phyloP scores from a whole-genome alignment of 192 early-diverging fungal species.

The Gryganskiella cystojenkinii region DNA sequence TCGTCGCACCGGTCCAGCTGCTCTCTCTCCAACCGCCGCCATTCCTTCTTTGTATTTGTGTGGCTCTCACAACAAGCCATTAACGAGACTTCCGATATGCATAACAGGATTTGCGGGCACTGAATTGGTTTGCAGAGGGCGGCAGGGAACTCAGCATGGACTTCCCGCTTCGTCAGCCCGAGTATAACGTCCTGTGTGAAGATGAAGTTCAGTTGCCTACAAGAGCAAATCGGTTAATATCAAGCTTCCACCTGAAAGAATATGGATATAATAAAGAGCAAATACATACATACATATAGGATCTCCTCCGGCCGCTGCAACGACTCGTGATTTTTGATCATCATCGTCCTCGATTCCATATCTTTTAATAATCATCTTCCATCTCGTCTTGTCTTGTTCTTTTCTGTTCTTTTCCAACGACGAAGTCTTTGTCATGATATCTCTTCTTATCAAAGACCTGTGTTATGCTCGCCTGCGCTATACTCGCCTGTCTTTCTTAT shows the following conservation, averaged over 20 bases:
- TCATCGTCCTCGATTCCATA: slow-evolving; percentile 13
- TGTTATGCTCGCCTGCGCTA: no score
- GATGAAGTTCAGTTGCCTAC: slow-evolving; percentile 29
- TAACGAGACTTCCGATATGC: slow-evolving; percentile 30
- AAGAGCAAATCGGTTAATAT: slow-evolving; percentile 16
- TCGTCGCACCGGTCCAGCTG: slow-evolving; percentile 13
- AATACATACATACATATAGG: slow-evolving; percentile 11
- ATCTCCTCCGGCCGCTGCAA: slow-evolving; percentile 27
- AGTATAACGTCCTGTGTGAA: slow-evolving; percentile 26
- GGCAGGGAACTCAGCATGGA: slow-evolving; percentile 27
- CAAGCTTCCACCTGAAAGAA: slow-evolving; percentile 2
- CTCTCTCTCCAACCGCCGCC: slow-evolving; percentile 33
- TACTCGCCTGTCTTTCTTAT: no score
- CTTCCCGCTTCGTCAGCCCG: slow-evolving; percentile 5
- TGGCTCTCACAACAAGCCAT: slow-evolving; percentile 27
- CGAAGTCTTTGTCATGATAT: no score
- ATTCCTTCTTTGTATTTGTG: slow-evolving; percentile 23
- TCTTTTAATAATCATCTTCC: no score
- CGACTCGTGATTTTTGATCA: slow-evolving; percentile 27
- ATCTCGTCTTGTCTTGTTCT: no score
- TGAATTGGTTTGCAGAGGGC: slow-evolving; percentile 22
- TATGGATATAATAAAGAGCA: slow-evolving; percentile 1
- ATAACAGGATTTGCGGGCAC: slow-evolving; percentile 22
- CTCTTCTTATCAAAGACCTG: no score
- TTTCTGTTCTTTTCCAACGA: no score